These are phyloP conservation scores for Endoconidiophora polonica DNA, from an alignment of 2,329 filamentous ascomycete species.

Conservation along the genomic window DNA sequence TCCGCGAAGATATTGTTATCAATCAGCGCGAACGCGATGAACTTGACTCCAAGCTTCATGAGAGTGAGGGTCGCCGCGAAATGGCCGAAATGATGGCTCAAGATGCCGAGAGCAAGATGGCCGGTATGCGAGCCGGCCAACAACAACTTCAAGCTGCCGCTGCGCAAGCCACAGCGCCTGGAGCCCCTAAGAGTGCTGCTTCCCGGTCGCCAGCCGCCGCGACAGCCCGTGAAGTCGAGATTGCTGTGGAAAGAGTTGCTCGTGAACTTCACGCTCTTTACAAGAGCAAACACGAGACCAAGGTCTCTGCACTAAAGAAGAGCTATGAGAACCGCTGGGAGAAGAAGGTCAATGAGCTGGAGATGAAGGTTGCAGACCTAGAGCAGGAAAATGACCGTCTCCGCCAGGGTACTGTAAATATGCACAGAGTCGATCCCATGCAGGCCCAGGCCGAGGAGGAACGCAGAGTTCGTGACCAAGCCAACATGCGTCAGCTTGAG, in stretches of 20 bases:
- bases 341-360: conserved; percentile 68
- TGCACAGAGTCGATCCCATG: conserved; percentile 23
- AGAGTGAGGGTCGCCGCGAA: conserved; percentile 56
- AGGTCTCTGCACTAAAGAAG: conserved; percentile 77
- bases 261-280: conserved; percentile 83
- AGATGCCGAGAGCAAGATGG: conserved; percentile 60
- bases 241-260: conserved; percentile 80
- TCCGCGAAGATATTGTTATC: conserved; percentile 65
- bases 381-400: conserved; percentile 60
- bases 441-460: conserved; percentile 31
- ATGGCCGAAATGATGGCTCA: conserved; percentile 60
- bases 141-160: conserved; percentile 20
- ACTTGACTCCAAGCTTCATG: conserved; percentile 57
- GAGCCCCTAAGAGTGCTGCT: conserved; percentile 14
- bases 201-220: conserved; percentile 24
- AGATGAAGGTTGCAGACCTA: conserved; percentile 52
- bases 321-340: conserved; percentile 77
- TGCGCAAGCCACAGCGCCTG: conserved; percentile 16
- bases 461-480: conserved; percentile 42
- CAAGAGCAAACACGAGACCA: conserved; percentile 93
- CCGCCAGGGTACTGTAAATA: conserved; percentile 28
- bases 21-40: conserved; percentile 69
- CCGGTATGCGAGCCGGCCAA: conserved; percentile 51
- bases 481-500: conserved; percentile 51
- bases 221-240: conserved; percentile 52